Base-by-base conservation (phyloP, 2,329 filamentous ascomycete genomes). In the Xylaria digitata region DNA sequence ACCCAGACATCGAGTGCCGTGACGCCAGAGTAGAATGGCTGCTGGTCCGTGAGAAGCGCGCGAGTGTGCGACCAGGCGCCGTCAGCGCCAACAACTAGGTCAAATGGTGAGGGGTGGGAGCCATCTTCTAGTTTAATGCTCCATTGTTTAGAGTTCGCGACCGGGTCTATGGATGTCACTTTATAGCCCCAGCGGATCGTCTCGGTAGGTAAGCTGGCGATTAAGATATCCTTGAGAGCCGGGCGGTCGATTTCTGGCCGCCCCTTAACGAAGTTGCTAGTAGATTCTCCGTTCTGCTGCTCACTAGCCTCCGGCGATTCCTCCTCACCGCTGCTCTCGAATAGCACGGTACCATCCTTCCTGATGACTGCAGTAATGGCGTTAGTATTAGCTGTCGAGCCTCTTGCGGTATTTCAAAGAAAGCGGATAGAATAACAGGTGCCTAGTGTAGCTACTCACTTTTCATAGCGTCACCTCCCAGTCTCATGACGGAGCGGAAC, bases 11-110 rank as follows among this genome's bases (percentile, higher is more conserved):
- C 79, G n/a, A 82, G 68, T 8, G 72, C 72, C 0, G 75, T 76
- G 58, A 83, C 75, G 56, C 82, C 81, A 1, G 78, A 79, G 67
- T 81, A 84, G 23, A 72, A 61, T 1, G 81, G 82, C 61, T 73
- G 74, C 6, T 73, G 69, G 48, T 77, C 65, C 0, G 73, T 75
- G 15, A 79, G 71, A 6, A 69, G 49, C 6, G 67, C 50, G 34
- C 80, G 75, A 6, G 79, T 74, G 69, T 74, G 77, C 32, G 74
- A 77, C 78, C 79, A 81, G 6, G 78, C 78, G 7, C 80, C 80
- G 67, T 80, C 78, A 5, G 78, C 78, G 17, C 80, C 80, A 42
- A 81, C 72, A 0, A 80, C 74, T 6, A 81, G 72, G 56, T 81
- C 79, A 66, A 71, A 74, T 0, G 66, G 66, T 8, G 65, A 19